phyloP scores from a whole-genome alignment of 352 stramenopile species.

The Phytopythium delawarense region DNA sequence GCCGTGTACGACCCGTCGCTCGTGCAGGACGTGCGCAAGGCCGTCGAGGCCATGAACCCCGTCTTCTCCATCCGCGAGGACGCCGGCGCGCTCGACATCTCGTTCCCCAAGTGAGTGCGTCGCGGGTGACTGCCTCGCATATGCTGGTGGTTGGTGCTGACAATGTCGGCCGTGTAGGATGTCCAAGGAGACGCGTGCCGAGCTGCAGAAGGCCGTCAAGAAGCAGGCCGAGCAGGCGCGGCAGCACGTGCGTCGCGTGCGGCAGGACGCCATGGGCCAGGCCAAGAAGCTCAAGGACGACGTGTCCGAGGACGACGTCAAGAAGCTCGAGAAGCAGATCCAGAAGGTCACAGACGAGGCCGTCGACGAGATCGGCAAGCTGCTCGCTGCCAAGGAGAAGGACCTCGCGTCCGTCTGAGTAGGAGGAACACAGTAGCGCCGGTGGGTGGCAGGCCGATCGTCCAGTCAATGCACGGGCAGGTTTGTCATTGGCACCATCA shows the following conservation, averaged over 20 bases:
- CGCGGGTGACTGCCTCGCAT: background rate
- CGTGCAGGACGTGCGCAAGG: slow-evolving; percentile 64
- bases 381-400: slow-evolving; percentile 76
- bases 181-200: slow-evolving; percentile 78
- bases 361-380: slow-evolving; percentile 64
- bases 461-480: too few relatives aligned
- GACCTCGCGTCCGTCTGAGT: slow-evolving; percentile 64
- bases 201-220: slow-evolving; percentile 75
- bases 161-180: slow-evolving; percentile 38
- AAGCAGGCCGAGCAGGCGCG: slow-evolving; percentile 80
- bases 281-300: slow-evolving; percentile 80
- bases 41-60: slow-evolving; percentile 71
- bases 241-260: slow-evolving; percentile 80
- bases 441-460: too few relatives aligned
- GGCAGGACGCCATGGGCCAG: slow-evolving; percentile 81
- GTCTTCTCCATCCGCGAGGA: slow-evolving; percentile 74
- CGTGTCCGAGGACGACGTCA: slow-evolving; percentile 75
- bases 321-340: slow-evolving; percentile 71
- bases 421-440: background rate
- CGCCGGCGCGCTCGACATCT: slow-evolving; percentile 59
- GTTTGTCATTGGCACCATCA: too few relatives aligned
- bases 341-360: slow-evolving; percentile 77
- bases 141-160: slow-evolving; percentile 2
- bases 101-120: slow-evolving; percentile 70
- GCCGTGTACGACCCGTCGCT: slow-evolving; percentile 81